phyloP scores from a whole-genome alignment of 495 filamentous ascomycete genomes.

The Trichocladium uniseriatum region DNA sequence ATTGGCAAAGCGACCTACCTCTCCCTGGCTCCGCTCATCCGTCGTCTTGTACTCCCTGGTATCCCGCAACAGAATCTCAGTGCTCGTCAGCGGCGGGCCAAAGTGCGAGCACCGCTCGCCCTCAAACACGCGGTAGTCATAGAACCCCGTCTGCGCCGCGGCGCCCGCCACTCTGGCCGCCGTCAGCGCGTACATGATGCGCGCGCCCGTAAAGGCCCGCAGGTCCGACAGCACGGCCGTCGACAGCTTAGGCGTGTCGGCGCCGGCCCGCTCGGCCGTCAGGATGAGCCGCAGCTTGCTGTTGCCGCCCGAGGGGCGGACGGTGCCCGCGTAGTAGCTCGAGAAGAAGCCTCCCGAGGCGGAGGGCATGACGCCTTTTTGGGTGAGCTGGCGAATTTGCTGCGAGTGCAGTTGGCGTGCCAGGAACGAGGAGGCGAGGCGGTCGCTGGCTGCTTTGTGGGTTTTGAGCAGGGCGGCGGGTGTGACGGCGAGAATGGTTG shows the following conservation, averaged over 20 bases:
- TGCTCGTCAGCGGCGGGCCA: slow-evolving; percentile 67
- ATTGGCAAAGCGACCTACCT: slow-evolving; percentile 39
- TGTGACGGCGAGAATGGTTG: slow-evolving; percentile 75
- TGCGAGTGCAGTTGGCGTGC: slow-evolving; percentile 50
- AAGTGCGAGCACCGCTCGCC: slow-evolving; percentile 58
- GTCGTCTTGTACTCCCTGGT: slow-evolving; percentile 48
- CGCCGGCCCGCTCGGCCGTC: slow-evolving; percentile 50
- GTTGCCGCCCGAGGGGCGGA: slow-evolving; percentile 53
- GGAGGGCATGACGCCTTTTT: slow-evolving; percentile 62
- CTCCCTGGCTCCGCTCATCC: slow-evolving; percentile 50
- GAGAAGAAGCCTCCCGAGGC: slow-evolving; percentile 45
- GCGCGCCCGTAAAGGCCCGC: slow-evolving; percentile 66
- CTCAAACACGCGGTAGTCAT: slow-evolving; percentile 67
- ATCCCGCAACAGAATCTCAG: slow-evolving; percentile 65
- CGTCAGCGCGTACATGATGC: slow-evolving; percentile 78
- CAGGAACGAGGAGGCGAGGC: slow-evolving; percentile 40
- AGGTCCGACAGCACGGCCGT: slow-evolving; percentile 66
- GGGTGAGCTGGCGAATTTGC: slow-evolving; percentile 55
- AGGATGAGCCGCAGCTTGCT: slow-evolving; percentile 68
- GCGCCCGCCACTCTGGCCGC: slow-evolving; percentile 76
- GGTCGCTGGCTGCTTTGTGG: slow-evolving; percentile 43
- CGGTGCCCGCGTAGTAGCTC: slow-evolving; percentile 46
- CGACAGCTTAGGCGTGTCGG: slow-evolving; percentile 46
- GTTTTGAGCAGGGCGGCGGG: slow-evolving; percentile 61
- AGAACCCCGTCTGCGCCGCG: slow-evolving; percentile 70